Evolutionary conservation across 106 monocot genomes (phyloP).

Genomic region (Dioscorea dumetorum): DNA sequence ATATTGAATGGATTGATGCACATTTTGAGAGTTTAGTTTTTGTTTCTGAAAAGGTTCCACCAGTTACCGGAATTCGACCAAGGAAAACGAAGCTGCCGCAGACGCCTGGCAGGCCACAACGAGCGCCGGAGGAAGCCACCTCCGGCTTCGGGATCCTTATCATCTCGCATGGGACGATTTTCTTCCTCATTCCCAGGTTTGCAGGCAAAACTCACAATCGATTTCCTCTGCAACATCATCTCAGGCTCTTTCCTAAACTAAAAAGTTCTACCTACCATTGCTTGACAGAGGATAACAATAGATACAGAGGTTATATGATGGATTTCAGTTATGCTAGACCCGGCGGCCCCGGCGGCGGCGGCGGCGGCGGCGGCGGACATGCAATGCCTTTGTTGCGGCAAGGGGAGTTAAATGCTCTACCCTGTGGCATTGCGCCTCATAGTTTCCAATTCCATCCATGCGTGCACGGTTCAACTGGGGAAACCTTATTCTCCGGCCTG

Average conservation of each 20-base stretch:
- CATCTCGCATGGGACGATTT: slow-evolving; percentile 18
- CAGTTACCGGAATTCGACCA: slow-evolving; percentile 60
- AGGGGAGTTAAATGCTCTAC: slow-evolving; percentile 6
- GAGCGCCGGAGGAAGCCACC: slow-evolving; percentile 69
- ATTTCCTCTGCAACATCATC: neutral
- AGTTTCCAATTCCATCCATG: slow-evolving; percentile 13
- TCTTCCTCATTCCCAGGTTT: slow-evolving; percentile 28
- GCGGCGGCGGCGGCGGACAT: too few relatives aligned
- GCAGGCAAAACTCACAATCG: neutral
- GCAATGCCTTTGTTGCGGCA: slow-evolving; percentile 14
- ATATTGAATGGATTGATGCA: too few relatives aligned
- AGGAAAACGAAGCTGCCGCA: slow-evolving; percentile 71
- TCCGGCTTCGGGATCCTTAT: slow-evolving; percentile 12
- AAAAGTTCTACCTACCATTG: neutral
- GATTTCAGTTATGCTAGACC: slow-evolving; percentile 64
- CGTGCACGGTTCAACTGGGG: slow-evolving; percentile 18
- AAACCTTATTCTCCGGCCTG: slow-evolving; percentile 12
- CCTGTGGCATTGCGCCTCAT: slow-evolving; percentile 11
- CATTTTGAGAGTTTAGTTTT: neutral
- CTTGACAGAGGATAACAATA: slow-evolving; percentile 24
- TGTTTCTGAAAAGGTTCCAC: slow-evolving; percentile 42
- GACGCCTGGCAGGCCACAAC: slow-evolving; percentile 71
- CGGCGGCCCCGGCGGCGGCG: too few relatives aligned
- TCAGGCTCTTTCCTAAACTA: neutral
- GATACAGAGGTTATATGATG: slow-evolving; percentile 47